Conservation (phyloP, 2,329 filamentous ascomycete species). For the Xylariaceae sp. region DNA sequence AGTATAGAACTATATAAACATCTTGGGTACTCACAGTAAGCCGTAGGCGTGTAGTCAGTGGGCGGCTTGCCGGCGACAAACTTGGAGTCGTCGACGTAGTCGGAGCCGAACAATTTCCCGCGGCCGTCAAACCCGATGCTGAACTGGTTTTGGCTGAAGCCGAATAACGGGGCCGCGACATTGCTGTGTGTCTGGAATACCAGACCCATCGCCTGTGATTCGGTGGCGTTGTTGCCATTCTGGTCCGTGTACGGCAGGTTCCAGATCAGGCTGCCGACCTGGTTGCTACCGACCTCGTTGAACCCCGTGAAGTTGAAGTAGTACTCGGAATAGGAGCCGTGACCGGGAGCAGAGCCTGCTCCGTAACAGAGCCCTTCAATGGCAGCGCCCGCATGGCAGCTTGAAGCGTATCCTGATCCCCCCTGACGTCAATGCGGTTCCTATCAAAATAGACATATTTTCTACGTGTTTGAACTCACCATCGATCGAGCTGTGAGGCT, state of each 20-base stretch:
- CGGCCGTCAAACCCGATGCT: constrained; percentile 42
- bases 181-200: constrained; percentile 39
- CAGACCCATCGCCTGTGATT: constrained; percentile 34
- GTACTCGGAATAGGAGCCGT: constrained; percentile 35
- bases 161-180: constrained; percentile 42
- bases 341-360: constrained; percentile 14
- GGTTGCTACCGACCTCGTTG: constrained; percentile 18
- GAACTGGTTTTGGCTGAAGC: constrained; percentile 19
- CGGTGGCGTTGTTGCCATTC: constrained; percentile 19
- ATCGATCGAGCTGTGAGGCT: constrained; percentile 36
- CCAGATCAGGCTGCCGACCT: constrained; percentile 42
- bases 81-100: constrained; percentile 40
- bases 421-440: constrained; percentile 16
- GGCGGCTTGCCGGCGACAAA: constrained; percentile 34
- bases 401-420: constrained; percentile 38
- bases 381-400: constrained; percentile 46
- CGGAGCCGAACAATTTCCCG: constrained; percentile 38
- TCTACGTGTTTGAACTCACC: constrained; percentile 28
- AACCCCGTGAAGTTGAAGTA: constrained; percentile 44
- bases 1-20: neutral
- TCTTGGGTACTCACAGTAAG: constrained; percentile 35
- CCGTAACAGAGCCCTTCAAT: constrained; percentile 44
- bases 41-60: constrained; percentile 14
- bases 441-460: neutral
- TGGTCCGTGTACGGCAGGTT: constrained; percentile 35